Evolutionary conservation across 331 rosid genomes (phyloP).

Genomic region (Dryas integrifolia): DNA sequence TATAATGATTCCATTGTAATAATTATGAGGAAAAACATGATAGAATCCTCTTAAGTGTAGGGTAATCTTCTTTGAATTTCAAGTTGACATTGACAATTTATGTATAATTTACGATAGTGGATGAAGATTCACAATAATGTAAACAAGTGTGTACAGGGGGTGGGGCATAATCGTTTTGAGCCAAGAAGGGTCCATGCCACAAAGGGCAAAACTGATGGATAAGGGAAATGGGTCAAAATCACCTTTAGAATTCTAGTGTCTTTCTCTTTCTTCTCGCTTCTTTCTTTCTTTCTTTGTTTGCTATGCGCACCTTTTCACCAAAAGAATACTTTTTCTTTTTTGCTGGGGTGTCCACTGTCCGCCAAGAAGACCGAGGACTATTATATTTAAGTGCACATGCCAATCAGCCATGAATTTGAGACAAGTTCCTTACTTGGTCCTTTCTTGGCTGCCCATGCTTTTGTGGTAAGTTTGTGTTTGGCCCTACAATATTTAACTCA

Average conservation of each 20-base stretch:
- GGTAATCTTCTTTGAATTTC: slow-evolving; percentile 11
- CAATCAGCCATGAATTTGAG: background rate
- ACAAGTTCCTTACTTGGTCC: background rate
- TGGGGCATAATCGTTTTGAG: background rate
- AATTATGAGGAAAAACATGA: slow-evolving; percentile 25
- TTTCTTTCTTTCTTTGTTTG: slow-evolving; percentile 13
- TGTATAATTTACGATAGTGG: background rate
- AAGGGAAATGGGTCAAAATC: slow-evolving; percentile 38
- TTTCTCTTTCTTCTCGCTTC: slow-evolving; percentile 26
- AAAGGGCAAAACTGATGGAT: slow-evolving; percentile 10
- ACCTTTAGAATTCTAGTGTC: slow-evolving; percentile 36
- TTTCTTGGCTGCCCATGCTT: slow-evolving; percentile 9
- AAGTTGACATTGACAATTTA: background rate
- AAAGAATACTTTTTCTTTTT: slow-evolving; percentile 11
- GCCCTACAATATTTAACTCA: slow-evolving; percentile 1
- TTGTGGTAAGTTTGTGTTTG: slow-evolving; percentile 9
- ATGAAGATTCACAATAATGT: slow-evolving; percentile 2
- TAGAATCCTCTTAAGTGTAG: slow-evolving; percentile 18
- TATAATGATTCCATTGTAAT: slow-evolving; percentile 27
- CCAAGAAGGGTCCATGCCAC: slow-evolving; percentile 24
- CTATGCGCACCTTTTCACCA: slow-evolving; percentile 35
- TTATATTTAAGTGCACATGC: slow-evolving; percentile 32
- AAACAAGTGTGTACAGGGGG: slow-evolving; percentile 13
- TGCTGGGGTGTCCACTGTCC: slow-evolving; percentile 8
- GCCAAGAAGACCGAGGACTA: slow-evolving; percentile 13